Evolutionary conservation across 2,329 filamentous ascomycete species (phyloP), one percentile per base, ranked within the genome.

Genomic region (Scytalidium lignicola): DNA sequence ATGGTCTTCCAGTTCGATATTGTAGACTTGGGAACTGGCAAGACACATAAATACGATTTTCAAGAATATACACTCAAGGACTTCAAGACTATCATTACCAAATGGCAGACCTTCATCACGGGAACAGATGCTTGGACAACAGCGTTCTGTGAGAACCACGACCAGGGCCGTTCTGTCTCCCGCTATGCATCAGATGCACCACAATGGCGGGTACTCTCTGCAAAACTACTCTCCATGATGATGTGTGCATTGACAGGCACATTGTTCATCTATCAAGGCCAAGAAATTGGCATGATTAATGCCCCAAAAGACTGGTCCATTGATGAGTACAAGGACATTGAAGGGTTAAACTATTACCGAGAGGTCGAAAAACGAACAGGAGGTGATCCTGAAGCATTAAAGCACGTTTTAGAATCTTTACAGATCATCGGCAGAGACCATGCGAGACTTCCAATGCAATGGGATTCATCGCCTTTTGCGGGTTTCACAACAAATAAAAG

Each of bases 1-100:
- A 87, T 86, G 83, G 80, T 85, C 1, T 86, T 87, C 64, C 79
- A 81, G 54, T 83, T 83, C 50, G 78, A 81, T 56, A 72, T 82
- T 13, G 79, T 85, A 17, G 75, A 83, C 32, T 69, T 85, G 15
- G 83, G 78, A 7, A 71, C 74, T 47, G 75, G 79, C 0, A 68
- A 75, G 44, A 78, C 75, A 53, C 76, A 79, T 58, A 75, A 79
- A 49, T 79, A 76, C 37, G 67, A 69, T 8, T 70, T 63, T 5
- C 61, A 65, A 17, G 59, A 55, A 20, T 82, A 69, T 61, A 70
- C 65, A 6, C 68, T 82, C 7, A 65, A 72, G 0, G 65, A 74
- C 19, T 53, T 83, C 49, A 78, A 80, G 56, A 56, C 62, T 9
- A 70, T 74, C 8, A 65, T 80, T 3, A 61, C 64, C 12, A 70